Evolutionary conservation across 1,139 yeast genomes (phyloP).

Genomic region (Candida sojae): DNA sequence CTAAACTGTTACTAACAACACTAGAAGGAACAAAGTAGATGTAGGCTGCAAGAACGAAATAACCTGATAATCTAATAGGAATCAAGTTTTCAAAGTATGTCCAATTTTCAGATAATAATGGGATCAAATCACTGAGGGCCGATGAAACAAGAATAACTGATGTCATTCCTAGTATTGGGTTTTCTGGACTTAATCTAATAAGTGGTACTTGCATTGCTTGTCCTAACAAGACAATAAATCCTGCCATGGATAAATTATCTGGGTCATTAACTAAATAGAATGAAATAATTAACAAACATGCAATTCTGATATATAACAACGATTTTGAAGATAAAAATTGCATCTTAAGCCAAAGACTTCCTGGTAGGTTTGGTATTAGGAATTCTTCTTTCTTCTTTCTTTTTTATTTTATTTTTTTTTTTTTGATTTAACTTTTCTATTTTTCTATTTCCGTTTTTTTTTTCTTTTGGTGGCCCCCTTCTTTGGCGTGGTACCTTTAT

Average conservation of each 20-base stretch:
- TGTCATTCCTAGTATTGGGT: constrained; percentile 55
- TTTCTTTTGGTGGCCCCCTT: too few species aligned
- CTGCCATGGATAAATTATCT: constrained; percentile 37
- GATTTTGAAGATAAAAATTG: constrained; percentile 56
- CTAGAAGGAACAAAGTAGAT: constrained; percentile 42
- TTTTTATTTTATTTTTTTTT: neutral
- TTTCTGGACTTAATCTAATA: constrained; percentile 40
- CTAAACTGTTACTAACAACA: constrained; percentile 58
- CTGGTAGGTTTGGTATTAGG: neutral
- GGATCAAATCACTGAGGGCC: constrained; percentile 57
- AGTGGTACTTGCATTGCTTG: constrained; percentile 58
- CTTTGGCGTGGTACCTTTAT: too few species aligned
- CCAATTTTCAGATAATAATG: constrained; percentile 56
- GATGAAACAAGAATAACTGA: constrained; percentile 45
- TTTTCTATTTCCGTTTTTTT: too few species aligned
- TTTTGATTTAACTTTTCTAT: neutral
- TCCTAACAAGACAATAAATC: constrained; percentile 56
- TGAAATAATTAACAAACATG: constrained; percentile 46
- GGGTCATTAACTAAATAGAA: constrained; percentile 66
- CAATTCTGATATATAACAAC: constrained; percentile 50
- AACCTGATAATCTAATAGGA: constrained; percentile 62
- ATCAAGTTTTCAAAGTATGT: constrained; percentile 66
- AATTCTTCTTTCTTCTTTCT: neutral
- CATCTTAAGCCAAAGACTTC: constrained; percentile 32
- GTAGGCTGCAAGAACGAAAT: constrained; percentile 53